Evolutionary conservation across 73 alveolate species (phyloP), one percentile per base, ranked within the genome.

Genomic region (Symbiodinium pilosum): DNA sequence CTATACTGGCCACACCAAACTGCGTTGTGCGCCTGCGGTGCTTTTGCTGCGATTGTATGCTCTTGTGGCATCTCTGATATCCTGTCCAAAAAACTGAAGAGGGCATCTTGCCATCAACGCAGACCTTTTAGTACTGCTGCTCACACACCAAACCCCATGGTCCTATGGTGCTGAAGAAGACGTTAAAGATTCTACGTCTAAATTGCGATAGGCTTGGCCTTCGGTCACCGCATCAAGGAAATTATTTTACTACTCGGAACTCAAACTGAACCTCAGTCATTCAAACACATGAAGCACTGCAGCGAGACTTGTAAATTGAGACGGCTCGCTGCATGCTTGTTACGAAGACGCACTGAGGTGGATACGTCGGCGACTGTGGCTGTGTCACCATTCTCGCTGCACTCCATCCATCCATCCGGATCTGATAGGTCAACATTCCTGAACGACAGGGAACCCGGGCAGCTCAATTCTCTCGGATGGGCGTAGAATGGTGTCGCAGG

Each of bases 361-460:
- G 32, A 43, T n/a, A 30, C 93, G 39, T 91, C 97, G 26, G 97
- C 77, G 89, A 91, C 54, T 28, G 97, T 71, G 77, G 97, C 97
- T 54, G 97, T 69, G 87, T 91, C 97, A 43, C 97, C 97, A 41
- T 41, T 91, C 52, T 91, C 97, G 88, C 97, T 91, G 89, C 97
- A 91, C 89, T 91, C 97, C 97, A 91, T 91, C 97, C 97, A 91
- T 32, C 97, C 97, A 38, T 91, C 97, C 38, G 97, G 97, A 43
- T 91, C 97, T 18, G 42, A 42, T 56, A 91, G 68, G 88, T 91
- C 97, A 41, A 91, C 97, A 20, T 91, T 91, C 97, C 97, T 91
- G 32, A 30, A n/a, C n/a, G n/a, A n/a, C n/a, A n/a, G n/a, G n/a
- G n/a, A n/a, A n/a, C n/a, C n/a, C n/a, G n/a, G n/a, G 81, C 41